Conservation (phyloP, 2,329 filamentous ascomycete genomes). For the Aspergillus tubingensis region DNA sequence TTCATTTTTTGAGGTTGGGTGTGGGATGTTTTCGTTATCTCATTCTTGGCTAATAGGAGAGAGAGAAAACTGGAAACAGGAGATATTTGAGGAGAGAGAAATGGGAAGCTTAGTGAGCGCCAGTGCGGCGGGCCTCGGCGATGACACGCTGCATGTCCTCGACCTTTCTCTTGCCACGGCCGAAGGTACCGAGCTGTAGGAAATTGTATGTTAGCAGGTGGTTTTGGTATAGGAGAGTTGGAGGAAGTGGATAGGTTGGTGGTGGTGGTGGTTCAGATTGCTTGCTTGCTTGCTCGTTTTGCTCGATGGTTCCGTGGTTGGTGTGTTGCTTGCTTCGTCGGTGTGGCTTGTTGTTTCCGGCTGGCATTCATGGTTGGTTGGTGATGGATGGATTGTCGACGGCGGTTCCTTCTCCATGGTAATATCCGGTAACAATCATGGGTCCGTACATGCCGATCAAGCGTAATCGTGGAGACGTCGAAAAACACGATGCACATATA, state of each 20-base stretch:
- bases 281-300: neutral
- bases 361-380: neutral
- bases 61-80: slow-evolving; percentile 20
- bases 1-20: slow-evolving; percentile 18
- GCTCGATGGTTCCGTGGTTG: neutral
- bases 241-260: neutral
- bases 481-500: neutral
- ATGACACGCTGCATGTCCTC: slow-evolving; percentile 98
- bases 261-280: neutral
- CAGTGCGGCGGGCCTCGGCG: slow-evolving; percentile 82
- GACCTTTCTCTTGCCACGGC: slow-evolving; percentile 98
- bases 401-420: neutral
- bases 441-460: neutral
- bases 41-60: slow-evolving; percentile 26
- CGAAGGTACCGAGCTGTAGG: slow-evolving; percentile 89
- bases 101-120: slow-evolving; percentile 60
- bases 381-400: neutral
- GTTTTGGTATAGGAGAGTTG: neutral
- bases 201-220: slow-evolving; percentile 20
- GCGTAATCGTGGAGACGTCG: neutral
- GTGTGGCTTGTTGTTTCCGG: neutral
- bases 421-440: neutral
- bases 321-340: neutral
- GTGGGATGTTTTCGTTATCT: slow-evolving; percentile 26
- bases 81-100: slow-evolving; percentile 15